Evolutionary conservation across 768 basidiomycete species (phyloP), one percentile per base, ranked within the genome.

Genomic region (Tubosaeta sp.): DNA sequence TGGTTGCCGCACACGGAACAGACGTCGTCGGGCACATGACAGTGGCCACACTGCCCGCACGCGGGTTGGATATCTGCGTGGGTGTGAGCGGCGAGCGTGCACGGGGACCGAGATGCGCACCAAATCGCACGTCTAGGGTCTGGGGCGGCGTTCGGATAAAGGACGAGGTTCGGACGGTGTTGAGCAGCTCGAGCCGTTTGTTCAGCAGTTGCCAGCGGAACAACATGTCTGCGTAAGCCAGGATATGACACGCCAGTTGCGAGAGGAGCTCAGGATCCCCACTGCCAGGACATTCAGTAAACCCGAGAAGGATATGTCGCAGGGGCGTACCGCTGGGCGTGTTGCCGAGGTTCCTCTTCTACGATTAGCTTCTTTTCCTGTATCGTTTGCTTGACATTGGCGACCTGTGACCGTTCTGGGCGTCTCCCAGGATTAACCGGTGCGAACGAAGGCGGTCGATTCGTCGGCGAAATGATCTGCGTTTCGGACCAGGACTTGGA

Each of bases 121-220:
- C 62, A 52, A 69, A 76, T 72, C 65, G 55, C 77, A 73, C 55
- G 56, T 65, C 64, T 72, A 66, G 43, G 27, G 61, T 63, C 31
- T 61, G 63, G 56, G 54, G 68, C 12, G 58, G 63, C 2, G 49
- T 60, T 54, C 34, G 57, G 29, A 47, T 55, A 47, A 51, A 51
- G 64, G 62, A 41, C 48, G 61, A 71, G 50, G 43, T 66, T 55
- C 74, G 74, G 19, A 85, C 76, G n/a, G 80, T 74, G 56, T 88
- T 88, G 51, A 92, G 69, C 1, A 93, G 74, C 57, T 91, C 88
- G 16, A 84, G 68, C 3, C 91, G 80, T 63, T 90, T 87, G 37
- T 82, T 75, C 58, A 79, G 72, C 48, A 91, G 65, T 55, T 81
- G 71, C 92, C 91, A 94, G 41, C 83, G 72, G 57, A 82, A 81